phyloP scores from a whole-genome alignment of 345 rosid species.

The Dovyalis caffra region DNA sequence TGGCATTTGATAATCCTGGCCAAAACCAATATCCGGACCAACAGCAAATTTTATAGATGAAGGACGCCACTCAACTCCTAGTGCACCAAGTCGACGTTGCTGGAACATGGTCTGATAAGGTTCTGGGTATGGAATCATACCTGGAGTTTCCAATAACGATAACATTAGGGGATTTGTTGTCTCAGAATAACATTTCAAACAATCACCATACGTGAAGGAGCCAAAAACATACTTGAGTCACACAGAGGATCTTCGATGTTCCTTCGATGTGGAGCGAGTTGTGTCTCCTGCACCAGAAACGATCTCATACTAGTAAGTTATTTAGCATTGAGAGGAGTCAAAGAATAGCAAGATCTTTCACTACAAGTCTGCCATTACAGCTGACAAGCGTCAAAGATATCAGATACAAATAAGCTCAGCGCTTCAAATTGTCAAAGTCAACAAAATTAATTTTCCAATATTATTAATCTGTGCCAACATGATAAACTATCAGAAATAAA shows the following conservation, averaged over 20 bases:
- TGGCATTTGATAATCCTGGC: conserved; percentile 34
- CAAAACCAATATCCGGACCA: conserved; percentile 25
- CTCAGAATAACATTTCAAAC: conserved; percentile 1
- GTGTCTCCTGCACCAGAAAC: conserved; percentile 27
- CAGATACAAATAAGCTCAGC: neutral
- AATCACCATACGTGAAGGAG: conserved; percentile 27
- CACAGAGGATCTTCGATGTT: conserved; percentile 30
- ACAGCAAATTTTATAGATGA: conserved; percentile 22
- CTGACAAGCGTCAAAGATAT: neutral
- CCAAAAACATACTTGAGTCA: conserved; percentile 31
- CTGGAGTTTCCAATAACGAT: conserved; percentile 8
- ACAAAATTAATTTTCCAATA: neutral
- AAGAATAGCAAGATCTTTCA: conserved; percentile 12
- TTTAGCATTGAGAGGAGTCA: no score
- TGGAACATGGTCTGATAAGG: conserved; percentile 35
- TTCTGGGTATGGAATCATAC: conserved; percentile 33
- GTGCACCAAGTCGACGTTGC: conserved; percentile 28
- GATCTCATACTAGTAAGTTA: conserved; percentile 9
- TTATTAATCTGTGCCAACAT: neutral
- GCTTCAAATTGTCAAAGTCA: no score
- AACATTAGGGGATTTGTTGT: neutral
- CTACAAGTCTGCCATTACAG: conserved; percentile 8
- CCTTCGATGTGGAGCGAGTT: conserved; percentile 26
- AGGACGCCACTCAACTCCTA: conserved; percentile 29
- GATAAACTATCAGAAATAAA: neutral